A percentile compares a stretch with the other conserved stretches of the same genome.
Evolutionary conservation across 192 early-diverging fungal species (phyloP).

Genomic region (Physocladia obscura): DNA sequence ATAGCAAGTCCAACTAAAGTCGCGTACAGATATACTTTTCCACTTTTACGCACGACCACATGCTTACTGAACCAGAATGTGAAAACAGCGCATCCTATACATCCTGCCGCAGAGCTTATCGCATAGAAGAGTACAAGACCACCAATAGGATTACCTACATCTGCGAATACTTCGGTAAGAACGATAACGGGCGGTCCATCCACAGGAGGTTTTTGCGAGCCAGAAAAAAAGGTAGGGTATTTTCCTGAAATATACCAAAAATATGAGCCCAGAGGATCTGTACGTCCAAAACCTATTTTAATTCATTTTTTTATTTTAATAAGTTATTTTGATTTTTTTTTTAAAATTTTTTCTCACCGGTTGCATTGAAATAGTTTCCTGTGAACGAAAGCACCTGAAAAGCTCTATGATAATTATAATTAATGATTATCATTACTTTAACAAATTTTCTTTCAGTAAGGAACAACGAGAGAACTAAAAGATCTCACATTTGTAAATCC

Average conservation of each 20-base stretch:
- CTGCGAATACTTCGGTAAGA: background rate
- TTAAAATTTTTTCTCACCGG: background rate
- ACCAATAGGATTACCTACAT: background rate
- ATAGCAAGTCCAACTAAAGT: background rate
- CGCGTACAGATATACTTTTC: background rate
- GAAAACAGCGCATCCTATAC: background rate
- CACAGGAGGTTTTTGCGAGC: background rate
- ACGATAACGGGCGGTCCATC: conserved; percentile 3
- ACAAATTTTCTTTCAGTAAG: background rate
- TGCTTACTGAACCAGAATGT: background rate
- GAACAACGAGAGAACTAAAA: background rate
- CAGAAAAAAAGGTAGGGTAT: background rate
- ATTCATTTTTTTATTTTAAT: too few relatives aligned
- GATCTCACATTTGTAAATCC: background rate
- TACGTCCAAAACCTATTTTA: conserved; percentile 8
- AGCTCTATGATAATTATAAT: too few relatives aligned
- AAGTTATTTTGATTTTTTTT: too few relatives aligned
- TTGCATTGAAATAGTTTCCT: conserved; percentile 3
- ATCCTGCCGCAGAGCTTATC: background rate
- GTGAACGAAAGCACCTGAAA: conserved; percentile 3
- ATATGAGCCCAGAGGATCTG: background rate
- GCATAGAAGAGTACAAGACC: conserved; percentile 1
- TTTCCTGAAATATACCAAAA: background rate
- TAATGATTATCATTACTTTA: background rate
- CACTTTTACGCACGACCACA: background rate